Evolutionary conservation across 2,329 filamentous ascomycete genomes (phyloP).

Genomic region (Aspergillus quadricinctus): DNA sequence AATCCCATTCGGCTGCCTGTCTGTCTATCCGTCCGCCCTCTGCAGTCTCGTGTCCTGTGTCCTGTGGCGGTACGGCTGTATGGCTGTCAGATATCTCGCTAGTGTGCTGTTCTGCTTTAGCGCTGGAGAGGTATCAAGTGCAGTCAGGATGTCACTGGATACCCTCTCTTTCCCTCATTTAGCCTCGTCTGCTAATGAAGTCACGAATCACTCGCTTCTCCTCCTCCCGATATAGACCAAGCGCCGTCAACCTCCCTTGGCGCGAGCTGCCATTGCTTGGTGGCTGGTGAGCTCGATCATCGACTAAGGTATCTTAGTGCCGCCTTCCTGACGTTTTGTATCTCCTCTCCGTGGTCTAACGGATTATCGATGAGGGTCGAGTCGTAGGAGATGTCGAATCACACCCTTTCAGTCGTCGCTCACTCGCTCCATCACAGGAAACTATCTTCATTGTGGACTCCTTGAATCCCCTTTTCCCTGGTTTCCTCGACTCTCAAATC

Average conservation of each 20-base stretch:
- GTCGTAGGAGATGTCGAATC: constrained; percentile 5
- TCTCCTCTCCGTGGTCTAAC: constrained; percentile 2
- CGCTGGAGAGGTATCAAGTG: constrained; percentile 20
- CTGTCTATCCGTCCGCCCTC: neutral
- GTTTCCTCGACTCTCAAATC: constrained; percentile 5
- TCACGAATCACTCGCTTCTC: constrained; percentile 12
- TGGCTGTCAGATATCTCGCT: neutral
- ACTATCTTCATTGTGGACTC: neutral
- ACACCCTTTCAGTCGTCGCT: neutral
- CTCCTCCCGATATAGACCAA: constrained; percentile 14
- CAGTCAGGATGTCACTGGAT: constrained; percentile 8
- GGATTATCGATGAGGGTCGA: constrained; percentile 2
- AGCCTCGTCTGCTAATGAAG: constrained; percentile 28
- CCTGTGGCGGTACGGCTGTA: neutral
- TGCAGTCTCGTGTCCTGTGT: neutral
- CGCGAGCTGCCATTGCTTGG: constrained; percentile 28
- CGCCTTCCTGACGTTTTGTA: constrained; percentile 22
- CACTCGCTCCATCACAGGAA: neutral
- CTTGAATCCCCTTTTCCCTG: constrained; percentile 1
- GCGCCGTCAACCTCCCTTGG: constrained; percentile 24
- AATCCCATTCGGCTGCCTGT: neutral
- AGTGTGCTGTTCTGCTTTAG: neutral
- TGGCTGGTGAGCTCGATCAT: constrained; percentile 29
- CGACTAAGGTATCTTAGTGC: constrained; percentile 11
- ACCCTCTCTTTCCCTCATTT: constrained; percentile 18